These are phyloP conservation scores for Xylaria curta DNA, from an alignment of 495 filamentous ascomycete genomes.

Conservation along the genomic window DNA sequence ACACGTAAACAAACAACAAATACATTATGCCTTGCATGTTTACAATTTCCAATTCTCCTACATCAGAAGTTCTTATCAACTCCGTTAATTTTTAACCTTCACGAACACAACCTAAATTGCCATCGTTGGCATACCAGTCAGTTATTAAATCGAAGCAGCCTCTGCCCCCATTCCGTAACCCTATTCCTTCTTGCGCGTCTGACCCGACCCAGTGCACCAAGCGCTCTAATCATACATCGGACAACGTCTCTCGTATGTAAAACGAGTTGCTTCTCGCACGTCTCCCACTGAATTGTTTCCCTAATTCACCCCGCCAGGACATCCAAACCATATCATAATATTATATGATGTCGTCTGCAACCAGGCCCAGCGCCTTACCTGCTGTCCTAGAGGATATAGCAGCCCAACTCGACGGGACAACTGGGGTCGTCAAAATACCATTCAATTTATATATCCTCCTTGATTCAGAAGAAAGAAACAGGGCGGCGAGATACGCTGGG, in stretches of 20 bases:
- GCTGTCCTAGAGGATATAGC: neutral
- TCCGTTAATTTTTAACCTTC: neutral
- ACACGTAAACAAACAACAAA: neutral
- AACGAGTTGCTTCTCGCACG: neutral
- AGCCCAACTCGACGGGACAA: slow-evolving; percentile 10
- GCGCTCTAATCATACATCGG: neutral
- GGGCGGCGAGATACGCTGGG: neutral
- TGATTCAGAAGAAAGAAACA: neutral
- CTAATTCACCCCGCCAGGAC: neutral
- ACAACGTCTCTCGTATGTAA: neutral
- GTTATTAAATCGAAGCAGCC: too few species aligned
- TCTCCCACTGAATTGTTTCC: too few species aligned
- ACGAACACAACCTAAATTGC: neutral
- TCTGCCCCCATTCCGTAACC: neutral
- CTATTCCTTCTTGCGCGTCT: neutral
- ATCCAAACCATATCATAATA: neutral
- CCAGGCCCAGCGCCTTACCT: neutral
- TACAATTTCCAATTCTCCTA: neutral
- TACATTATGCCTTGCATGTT: neutral
- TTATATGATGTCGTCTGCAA: neutral
- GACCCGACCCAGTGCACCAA: neutral
- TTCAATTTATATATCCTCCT: neutral
- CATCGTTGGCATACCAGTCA: neutral
- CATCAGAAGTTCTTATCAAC: neutral
- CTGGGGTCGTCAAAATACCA: neutral